Evolutionary conservation across 495 filamentous ascomycete species (phyloP).

Genomic region (Podospora sp.): DNA sequence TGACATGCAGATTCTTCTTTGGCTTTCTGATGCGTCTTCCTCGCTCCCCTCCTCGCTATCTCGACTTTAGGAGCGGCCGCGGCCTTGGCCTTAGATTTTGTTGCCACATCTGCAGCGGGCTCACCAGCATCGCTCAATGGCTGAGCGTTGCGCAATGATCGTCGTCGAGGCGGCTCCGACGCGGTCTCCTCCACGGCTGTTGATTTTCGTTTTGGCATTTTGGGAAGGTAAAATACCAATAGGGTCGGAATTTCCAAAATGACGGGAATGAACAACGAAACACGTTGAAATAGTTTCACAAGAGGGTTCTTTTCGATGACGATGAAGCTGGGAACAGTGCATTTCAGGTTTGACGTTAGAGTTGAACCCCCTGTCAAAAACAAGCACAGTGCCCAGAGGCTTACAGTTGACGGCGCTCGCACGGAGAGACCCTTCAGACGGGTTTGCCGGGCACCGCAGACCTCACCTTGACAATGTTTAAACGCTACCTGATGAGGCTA

Average conservation of each 20-base stretch:
- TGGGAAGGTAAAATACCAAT: background rate
- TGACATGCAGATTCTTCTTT: background rate
- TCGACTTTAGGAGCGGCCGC: background rate
- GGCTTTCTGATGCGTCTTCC: background rate
- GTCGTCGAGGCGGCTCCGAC: constrained; percentile 23
- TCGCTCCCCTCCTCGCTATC: background rate
- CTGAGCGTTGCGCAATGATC: constrained; percentile 26
- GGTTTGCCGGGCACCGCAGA: too few relatives aligned
- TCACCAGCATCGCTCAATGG: background rate
- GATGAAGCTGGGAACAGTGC: constrained; percentile 4
- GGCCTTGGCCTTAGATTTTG: background rate
- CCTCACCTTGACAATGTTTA: too few relatives aligned
- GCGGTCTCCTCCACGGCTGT: constrained; percentile 12
- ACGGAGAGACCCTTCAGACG: background rate
- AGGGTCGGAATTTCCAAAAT: background rate
- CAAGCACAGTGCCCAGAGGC: constrained; percentile 1
- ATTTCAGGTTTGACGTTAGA: background rate
- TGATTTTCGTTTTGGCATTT: constrained; percentile 48
- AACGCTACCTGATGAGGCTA: too few relatives aligned
- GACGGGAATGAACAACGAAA: background rate
- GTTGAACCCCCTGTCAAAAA: constrained; percentile 11
- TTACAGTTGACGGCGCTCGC: background rate
- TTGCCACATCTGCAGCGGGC: background rate
- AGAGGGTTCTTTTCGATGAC: background rate
- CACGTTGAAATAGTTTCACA: background rate